Conservation (phyloP, 495 filamentous ascomycete genomes). For the Durotheca rogersii region DNA sequence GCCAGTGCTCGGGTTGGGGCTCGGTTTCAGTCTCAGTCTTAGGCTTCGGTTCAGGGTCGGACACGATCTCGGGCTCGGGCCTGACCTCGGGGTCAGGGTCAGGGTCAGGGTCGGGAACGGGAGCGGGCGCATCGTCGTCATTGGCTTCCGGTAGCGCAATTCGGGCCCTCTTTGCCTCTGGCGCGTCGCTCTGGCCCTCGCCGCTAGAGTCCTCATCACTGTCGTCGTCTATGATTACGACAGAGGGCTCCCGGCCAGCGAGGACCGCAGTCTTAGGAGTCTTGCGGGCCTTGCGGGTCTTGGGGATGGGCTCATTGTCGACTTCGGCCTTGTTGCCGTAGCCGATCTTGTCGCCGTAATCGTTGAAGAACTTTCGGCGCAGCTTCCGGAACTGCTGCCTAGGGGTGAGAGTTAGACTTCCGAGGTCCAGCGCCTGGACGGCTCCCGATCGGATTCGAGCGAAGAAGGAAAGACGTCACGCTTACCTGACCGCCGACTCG, state of each 20-base stretch:
- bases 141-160: neutral
- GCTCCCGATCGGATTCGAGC: too few species aligned
- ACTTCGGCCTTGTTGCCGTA: neutral
- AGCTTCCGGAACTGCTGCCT: conserved; percentile 21
- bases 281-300: too few species aligned
- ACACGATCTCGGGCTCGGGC: too few species aligned
- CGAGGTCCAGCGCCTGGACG: too few species aligned
- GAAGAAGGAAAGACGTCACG: neutral
- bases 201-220: neutral
- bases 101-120: neutral
- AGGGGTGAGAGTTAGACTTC: neutral
- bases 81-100: neutral
- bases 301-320: too few species aligned
- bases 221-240: neutral
- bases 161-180: neutral
- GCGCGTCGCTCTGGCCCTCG: too few species aligned
- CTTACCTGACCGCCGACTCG: conserved; percentile 7
- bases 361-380: neutral
- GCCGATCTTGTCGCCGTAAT: neutral
- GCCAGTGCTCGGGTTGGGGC: too few species aligned
- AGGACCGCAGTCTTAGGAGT: too few species aligned
- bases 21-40: too few species aligned
- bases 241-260: neutral
- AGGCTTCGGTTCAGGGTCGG: too few species aligned
- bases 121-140: neutral